Base-by-base conservation (phyloP, 805 yeast species). In the Candida rishiriensis region DNA sequence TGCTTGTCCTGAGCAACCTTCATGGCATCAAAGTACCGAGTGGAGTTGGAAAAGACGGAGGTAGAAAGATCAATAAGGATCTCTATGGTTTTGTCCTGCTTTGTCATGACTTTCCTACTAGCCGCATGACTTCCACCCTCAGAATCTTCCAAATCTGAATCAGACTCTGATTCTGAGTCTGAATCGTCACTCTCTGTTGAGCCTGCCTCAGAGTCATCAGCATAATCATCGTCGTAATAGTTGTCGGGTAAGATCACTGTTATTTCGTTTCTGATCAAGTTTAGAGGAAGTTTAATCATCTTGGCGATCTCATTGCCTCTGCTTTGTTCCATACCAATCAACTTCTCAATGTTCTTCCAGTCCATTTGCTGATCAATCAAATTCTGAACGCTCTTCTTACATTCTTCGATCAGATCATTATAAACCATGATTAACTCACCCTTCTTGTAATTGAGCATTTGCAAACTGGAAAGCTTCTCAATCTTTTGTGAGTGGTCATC, bases 41-140 rank as follows among this genome's bases (percentile, higher is more conserved):
- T 75, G 0, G 97, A 90, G 64, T 91, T 91, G 1, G 97, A 96
- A 70, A 78, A 89, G 0, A 97, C 89, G 1, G 95, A 81, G 9
- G 82, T 65, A 0, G 72, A 60, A 1, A 91, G 69, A 53, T 88
- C 90, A 41, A 91, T 81, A 43, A 76, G 71, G 4, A 85, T 84
- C 12, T 73, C 70, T 3, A 83, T 60, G 14, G 55, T 55, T 18
- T 51, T 63, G 33, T 49, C 35, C 43, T 31, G 30, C 48, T 43
- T 53, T 41, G 21, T 43, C 14, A 48, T 39, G 10, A 45, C 32
- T n/a, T 43, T 44, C 13, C 39, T 42, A 17, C 37, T 38, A 18
- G 34, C 18, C 13, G 36, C 28, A 5, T 65, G 72, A 3, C 61
- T 47, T 2, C 68, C 76, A 15, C 50, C 48, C 5, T 65, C 66